Conservation (phyloP, 108 stramenopile genomes). For the Craspedostauros australis region DNA sequence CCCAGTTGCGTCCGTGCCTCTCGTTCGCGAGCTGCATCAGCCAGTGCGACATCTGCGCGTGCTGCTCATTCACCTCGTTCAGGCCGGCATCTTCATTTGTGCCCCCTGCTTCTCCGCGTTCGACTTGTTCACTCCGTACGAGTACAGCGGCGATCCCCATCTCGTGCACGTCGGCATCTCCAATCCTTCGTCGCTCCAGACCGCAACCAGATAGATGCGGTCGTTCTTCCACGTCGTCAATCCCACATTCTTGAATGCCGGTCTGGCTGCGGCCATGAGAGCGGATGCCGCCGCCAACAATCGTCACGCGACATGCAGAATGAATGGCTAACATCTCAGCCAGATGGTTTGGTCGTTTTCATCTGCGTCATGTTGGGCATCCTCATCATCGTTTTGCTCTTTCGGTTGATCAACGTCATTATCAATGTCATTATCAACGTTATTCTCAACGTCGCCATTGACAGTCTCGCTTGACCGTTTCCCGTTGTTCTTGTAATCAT, state of each 20-base stretch:
- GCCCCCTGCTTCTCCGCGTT: too few species aligned
- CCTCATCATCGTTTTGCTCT: too few species aligned
- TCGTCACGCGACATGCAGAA: conserved; percentile 80
- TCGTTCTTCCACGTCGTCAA: conserved; percentile 74
- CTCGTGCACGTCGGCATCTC: conserved; percentile 73
- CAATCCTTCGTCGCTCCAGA: conserved; percentile 89
- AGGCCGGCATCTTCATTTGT: too few species aligned
- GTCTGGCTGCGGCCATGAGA: conserved; percentile 73
- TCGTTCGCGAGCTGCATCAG: conserved; percentile 74
- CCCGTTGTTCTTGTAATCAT: too few species aligned
- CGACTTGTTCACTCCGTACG: too few species aligned
- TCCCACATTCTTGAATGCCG: conserved; percentile 86
- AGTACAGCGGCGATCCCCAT: conserved; percentile 7
- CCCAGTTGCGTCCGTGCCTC: conserved; percentile 79
- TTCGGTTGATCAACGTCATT: not conserved
- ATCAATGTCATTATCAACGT: conserved; percentile 10
- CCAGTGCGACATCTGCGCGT: conserved; percentile 37
- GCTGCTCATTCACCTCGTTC: too few species aligned
- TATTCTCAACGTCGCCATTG: conserved; percentile 13
- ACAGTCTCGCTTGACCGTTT: too few species aligned
- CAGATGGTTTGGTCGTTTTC: conserved; percentile 35
- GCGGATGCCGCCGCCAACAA: conserved; percentile 58
- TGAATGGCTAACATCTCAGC: conserved; percentile 84
- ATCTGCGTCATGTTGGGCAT: not conserved
- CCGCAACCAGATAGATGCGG: conserved; percentile 67